phyloP scores from a whole-genome alignment of 2,329 filamentous ascomycete genomes.

The Pseudogymnoascus sp. region DNA sequence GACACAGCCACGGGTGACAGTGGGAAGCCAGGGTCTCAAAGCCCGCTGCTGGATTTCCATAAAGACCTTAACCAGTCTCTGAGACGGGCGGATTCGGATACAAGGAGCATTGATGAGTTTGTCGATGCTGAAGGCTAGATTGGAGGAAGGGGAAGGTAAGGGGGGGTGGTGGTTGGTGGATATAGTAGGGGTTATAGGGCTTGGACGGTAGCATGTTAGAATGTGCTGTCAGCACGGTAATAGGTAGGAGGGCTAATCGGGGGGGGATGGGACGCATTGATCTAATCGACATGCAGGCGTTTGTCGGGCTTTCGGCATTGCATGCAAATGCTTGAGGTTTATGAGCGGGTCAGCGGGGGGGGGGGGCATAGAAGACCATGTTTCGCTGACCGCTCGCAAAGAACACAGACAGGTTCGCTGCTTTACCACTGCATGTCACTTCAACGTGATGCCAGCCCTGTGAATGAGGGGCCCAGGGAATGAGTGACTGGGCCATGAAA shows the following conservation, averaged over 20 bases:
- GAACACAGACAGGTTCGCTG: constrained; percentile 7
- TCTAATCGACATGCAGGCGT: constrained; percentile 7
- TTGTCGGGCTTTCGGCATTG: constrained; percentile 7
- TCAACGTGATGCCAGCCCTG: constrained; percentile 8
- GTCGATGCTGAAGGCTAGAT: constrained; percentile 26
- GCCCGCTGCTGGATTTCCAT: constrained; percentile 43
- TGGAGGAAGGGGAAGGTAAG: not conserved
- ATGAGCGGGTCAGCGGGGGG: not conserved
- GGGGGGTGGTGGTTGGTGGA: not conserved
- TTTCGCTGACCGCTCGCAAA: constrained; percentile 3
- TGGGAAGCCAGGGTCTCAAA: not conserved
- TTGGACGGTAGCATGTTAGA: constrained; percentile 3
- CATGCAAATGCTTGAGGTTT: constrained; percentile 5
- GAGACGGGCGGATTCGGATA: constrained; percentile 26
- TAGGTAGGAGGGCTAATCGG: constrained; percentile 1
- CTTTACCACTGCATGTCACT: constrained; percentile 6
- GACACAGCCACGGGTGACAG: constrained; percentile 17
- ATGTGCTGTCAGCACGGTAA: constrained; percentile 5
- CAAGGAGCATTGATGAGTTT: constrained; percentile 26
- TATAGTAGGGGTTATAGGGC: not conserved
- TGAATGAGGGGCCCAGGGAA: not conserved
- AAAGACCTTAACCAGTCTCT: constrained; percentile 45
- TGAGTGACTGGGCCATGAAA: not conserved
- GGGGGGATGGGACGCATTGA: constrained; percentile 1
- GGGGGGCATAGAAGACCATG: not conserved